These are phyloP conservation scores for Penicillium crustosum DNA, from an alignment of 2,329 filamentous ascomycete genomes.

Conservation along the genomic window DNA sequence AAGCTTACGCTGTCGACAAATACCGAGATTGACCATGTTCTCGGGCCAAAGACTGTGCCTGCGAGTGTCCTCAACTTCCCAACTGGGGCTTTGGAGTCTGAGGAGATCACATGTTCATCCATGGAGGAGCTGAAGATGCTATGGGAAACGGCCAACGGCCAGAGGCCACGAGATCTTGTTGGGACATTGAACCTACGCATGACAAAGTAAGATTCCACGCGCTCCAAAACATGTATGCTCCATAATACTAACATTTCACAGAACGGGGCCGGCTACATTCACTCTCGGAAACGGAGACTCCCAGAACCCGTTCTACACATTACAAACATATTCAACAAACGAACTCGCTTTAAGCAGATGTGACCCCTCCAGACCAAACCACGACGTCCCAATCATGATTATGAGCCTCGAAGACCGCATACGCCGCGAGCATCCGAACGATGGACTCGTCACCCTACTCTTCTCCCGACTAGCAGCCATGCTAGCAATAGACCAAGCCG, in stretches of 20 bases:
- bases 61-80: conserved; percentile 46
- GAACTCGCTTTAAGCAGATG: conserved; percentile 45
- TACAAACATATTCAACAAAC: conserved; percentile 44
- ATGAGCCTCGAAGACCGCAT: conserved; percentile 42
- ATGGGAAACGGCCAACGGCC: conserved; percentile 50
- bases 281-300: conserved; percentile 45
- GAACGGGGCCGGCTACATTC: conserved; percentile 44
- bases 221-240: neutral
- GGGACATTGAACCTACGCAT: conserved; percentile 43
- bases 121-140: conserved; percentile 41
- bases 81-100: conserved; percentile 35
- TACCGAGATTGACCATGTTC: conserved; percentile 37
- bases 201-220: conserved; percentile 37
- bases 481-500: conserved; percentile 49
- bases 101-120: conserved; percentile 40
- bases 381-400: conserved; percentile 46
- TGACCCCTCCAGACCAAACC: conserved; percentile 42
- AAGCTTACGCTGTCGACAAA: conserved; percentile 34
- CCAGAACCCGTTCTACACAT: conserved; percentile 46
- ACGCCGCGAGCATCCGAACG: conserved; percentile 41
- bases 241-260: conserved; percentile 16
- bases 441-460: conserved; percentile 46
- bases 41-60: conserved; percentile 45
- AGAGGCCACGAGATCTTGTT: conserved; percentile 33
- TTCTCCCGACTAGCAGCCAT: conserved; percentile 53